Base-by-base conservation (phyloP, 768 basidiomycete species). In the Collybiopsis confluens region DNA sequence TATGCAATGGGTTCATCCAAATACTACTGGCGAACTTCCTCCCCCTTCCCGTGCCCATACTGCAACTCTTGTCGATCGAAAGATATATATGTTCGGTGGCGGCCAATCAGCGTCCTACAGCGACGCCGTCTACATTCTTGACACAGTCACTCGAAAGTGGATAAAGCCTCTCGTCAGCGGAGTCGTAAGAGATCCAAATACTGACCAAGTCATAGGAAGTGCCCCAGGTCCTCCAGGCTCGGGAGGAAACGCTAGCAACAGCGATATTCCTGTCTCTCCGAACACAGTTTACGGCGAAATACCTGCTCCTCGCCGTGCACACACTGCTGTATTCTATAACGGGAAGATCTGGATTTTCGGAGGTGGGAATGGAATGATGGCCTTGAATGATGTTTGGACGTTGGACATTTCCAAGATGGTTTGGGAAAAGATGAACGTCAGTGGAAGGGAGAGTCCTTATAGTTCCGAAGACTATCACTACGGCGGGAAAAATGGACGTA, bases 321-420 rank as follows among this genome's bases (percentile, higher is more conserved):
- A 98, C 67, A 90, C 92, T 0, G 82, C 91, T 1, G 88, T 94
- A 13, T 70, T 83, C 20, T 85, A 92, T 62, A 71, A 73, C 26
- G 76, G 78, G 54, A 86, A 81, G 63, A 78, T 98, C 0, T 91
- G 89, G 74, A 70, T 97, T 3, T 97, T 96, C 61, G 95, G 93
- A 7, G 93, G 95, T n/a, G 94, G 95, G 2, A 95, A 92, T 55
- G 95, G 95, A 0, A 74, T 87, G 71, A 81, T 80, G n/a, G 93
- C 95, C 0, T 74, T 97, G 52, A 90, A 91, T 60, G 94, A 97
- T 66, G 71, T 95, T 18, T 96, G 93, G 92, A 82, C 86, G 15
- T 72, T 96, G 21, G 91, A 96, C 54, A 81, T 88, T 0, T 76
- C 71, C 30, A 65, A 67, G 40, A 68, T 86, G 70, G 71, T 71